These are phyloP conservation scores for Talaromyces sp. DNA, from an alignment of 2,329 filamentous ascomycete genomes.

Conservation along the genomic window DNA sequence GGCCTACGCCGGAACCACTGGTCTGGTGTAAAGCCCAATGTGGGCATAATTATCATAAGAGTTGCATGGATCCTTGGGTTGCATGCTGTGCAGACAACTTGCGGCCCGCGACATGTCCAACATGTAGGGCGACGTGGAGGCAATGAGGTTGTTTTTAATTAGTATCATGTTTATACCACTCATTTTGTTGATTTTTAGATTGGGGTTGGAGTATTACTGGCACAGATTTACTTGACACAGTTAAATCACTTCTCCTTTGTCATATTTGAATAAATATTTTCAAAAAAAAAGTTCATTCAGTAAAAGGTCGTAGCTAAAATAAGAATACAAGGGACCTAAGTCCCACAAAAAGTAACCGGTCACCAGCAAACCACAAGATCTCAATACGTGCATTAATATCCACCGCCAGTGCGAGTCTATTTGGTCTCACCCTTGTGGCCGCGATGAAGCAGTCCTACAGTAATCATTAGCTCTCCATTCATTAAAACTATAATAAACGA, in stretches of 20 bases:
- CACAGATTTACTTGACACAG: too few species aligned
- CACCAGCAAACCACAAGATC: not conserved
- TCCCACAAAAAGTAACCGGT: not conserved
- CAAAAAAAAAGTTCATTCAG: not conserved
- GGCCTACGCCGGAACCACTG: not conserved
- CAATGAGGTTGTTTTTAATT: not conserved
- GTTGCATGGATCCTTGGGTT: conserved; percentile 6
- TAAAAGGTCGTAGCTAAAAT: not conserved
- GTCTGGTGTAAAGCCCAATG: conserved; percentile 8
- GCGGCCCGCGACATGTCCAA: conserved; percentile 4
- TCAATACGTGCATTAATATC: not conserved
- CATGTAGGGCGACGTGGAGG: conserved; percentile 6
- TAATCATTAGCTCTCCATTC: not conserved
- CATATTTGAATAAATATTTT: not conserved
- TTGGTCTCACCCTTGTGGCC: not conserved
- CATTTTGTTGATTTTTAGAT: not conserved
- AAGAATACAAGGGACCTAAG: not conserved
- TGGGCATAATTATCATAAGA: conserved; percentile 9
- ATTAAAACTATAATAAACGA: not conserved
- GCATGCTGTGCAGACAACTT: not conserved
- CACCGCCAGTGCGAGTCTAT: not conserved
- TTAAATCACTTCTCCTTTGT: not conserved
- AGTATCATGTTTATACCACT: not conserved
- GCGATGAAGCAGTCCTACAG: conserved; percentile 1
- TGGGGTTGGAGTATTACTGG: not conserved